Evolutionary conservation across 345 rosid genomes (phyloP), one percentile per base, ranked within the genome.

Genomic region (Moricandia moricandioides): DNA sequence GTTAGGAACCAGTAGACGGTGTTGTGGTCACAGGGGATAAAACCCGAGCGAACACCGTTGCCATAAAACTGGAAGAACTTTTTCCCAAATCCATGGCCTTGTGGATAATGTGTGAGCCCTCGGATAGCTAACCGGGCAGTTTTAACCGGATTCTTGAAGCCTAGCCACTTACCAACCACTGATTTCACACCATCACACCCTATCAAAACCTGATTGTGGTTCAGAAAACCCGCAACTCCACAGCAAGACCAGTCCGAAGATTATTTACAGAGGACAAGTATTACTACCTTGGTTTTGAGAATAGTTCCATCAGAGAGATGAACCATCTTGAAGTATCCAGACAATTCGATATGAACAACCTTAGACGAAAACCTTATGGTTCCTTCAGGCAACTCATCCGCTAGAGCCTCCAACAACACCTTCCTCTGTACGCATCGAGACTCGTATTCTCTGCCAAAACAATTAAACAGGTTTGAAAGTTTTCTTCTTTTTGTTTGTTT

Each of bases 101-200:
- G 40, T 9, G 81, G 54, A 40, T 74, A 85, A 57, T 84, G 69
- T 45, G 80, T 79, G 71, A 4, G 80, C 37, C 87, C 93, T 64
- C 90, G 80, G 10, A 89, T 78, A 8, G 81, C 81, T 21, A 77
- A 62, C 69, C 89, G 61, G 17, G 86, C 65, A 1, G 80, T 30
- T 51, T 43, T 84, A 27, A 72, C 73, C 1, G 86, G 86, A 4
- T 49, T 74, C 73, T 83, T 84, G 78, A 89, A 85, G 10, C 91
- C 95, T 11, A 89, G 70, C 89, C 87, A 89, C 72, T 82, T 89
- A 7, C 88, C 84, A 74, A 85, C 87, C 47, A 82, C 81, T 2
- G 97, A 89, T 69, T 88, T 83, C 62, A 86, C 87, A 31, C 95
- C 95, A 58, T 88, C 95, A 58, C 93, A 85, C 67, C 96, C 95